Base-by-base conservation (phyloP, 1,284 basidiomycete genomes). In the Cryptococcus floricola region DNA sequence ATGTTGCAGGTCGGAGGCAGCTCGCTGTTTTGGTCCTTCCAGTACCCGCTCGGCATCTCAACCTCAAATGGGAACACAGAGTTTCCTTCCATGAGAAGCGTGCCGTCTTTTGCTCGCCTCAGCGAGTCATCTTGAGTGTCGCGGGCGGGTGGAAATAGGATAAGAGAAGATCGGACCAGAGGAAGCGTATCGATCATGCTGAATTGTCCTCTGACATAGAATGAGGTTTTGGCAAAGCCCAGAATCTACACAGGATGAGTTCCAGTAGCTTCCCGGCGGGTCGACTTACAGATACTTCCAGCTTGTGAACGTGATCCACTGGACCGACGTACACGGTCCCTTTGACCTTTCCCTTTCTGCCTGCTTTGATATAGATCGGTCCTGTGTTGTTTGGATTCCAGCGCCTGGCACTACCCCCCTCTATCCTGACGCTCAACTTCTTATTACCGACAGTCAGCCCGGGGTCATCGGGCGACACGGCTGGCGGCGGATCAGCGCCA, bases 141-240 rank as follows among this genome's bases (percentile, higher is more conserved):
- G 10, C 37, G 23, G 10, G 28, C 19, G 5, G 60, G 50, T 14
- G 67, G 68, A 47, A 63, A 70, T 3, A 70, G 58, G 3, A 45
- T 46, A 7, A 56, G 14, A 7, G 45, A 48, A 4, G 56, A 51
- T 2, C 66, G 54, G n/a, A 62, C 59, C 6, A 69, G 52, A 5
- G 68, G 69, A 14, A 67, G 41, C 0, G 68, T 69, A 45, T 71
- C 69, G 44, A 71, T 58, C 10, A 71, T 50, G 25, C 65, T 67
- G 43, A 68, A 69, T 50, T 71, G 69, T 3, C 69, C 69, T 52
- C 69, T 53, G 25, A 68, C 58, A 39, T 67, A 68, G 57, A 66
- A 71, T 18, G 59, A 59, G 0, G 68, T 68, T 19, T 68, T 65
- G 39, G 66, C 62, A 28, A 63, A 44, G 5, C 69, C 68, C 7